Base-by-base conservation (phyloP, 805 yeast species). In the Candida dendrica region DNA sequence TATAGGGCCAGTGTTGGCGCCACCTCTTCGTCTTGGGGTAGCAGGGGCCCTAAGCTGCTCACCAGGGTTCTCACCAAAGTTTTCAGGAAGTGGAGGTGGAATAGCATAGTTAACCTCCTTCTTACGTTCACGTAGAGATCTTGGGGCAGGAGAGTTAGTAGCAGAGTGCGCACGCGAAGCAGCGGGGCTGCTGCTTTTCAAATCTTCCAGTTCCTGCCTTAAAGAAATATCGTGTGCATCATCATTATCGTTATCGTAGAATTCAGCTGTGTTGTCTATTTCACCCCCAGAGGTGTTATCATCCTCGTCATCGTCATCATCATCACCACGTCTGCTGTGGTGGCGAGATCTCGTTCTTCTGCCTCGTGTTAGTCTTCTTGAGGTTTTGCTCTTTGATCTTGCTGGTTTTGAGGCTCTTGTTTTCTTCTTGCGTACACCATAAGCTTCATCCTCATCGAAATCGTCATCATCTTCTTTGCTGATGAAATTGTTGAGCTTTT, bases 71-170 rank as follows among this genome's bases (percentile, higher is more conserved):
- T 50, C 61, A n/a, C 56, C 64, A 6, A 58, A 41, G 22, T 52
- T 60, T 5, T 64, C 64, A 5, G 67, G 62, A 42, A 86, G 67
- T 4, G 95, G 95, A 1, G 96, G 96, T 0, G 95, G 91, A 9
- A 89, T 69, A 13, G 81, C 75, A 58, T 89, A 89, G 55, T 89
- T 84, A 10, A 90, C 79, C 22, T 80, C 79, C 49, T 87, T 78
- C 43, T 89, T 78, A 47, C 89, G 61, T 47, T 79, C 81, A 41
- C 90, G 71, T 18, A 82, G 60, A 6, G 70, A 62, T 50, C 79
- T 68, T 41, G 77, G 68, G 38, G 71, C 74, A 18, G 61, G 64
- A 5, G 72, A 65, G 4, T 20, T 18, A 9, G 13, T 37, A 15
- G 75, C 68, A 22, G 72, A n/a, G n/a, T n/a, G n/a, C n/a, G n/a